Base-by-base conservation (phyloP, 225 moss, liverwort and hornwort species). In the Climacium dendroides region DNA sequence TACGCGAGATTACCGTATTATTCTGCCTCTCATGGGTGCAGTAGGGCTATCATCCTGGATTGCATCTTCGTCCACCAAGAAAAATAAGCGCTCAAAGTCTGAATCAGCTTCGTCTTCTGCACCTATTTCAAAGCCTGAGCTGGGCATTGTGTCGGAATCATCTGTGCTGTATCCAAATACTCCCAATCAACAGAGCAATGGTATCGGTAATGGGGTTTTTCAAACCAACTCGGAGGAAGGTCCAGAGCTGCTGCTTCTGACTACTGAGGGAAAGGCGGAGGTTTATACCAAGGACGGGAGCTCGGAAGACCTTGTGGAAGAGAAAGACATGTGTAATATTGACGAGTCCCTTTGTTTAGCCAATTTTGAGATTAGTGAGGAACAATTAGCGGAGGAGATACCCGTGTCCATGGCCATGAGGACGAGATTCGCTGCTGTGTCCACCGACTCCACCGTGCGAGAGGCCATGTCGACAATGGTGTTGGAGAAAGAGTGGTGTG, bases 31-130 rank as follows among this genome's bases (percentile, higher is more conserved):
- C 69, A 97, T 99, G 99, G 97, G 93, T 71, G 96, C 99, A 76
- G 99, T 99, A 65, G 97, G 99, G 57, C 88, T 99, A 41, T 99
- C 97, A 29, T 99, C 97, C 41, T 99, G 99, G 99, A 89, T 96
- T 83, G 99, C 99, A 72, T 99, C 99, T 47, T 93, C 95, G 50
- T 90, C 92, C 81, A 94, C 82, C 85, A 97, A 88, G 85, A 95
- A 92, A 85, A 90, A 57, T 53, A 89, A 89, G 79, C 92, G 89
- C 79, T 90, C 90, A 13, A 93, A 95, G 86, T 53, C 86, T 74
- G 94, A 92, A 83, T 62, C 88, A 53, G 55, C 89, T 37, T 81
- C 87, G 60, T 28, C 85, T 50, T 78, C 83, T 80, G 71, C 91
- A n/a, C 53, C 87, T 60, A 59, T 88, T n/a, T 41, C 64, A 37